Evolutionary conservation across 2,329 filamentous ascomycete genomes (phyloP), one percentile per base, ranked within the genome.

Genomic region (Colletotrichum sp.): DNA sequence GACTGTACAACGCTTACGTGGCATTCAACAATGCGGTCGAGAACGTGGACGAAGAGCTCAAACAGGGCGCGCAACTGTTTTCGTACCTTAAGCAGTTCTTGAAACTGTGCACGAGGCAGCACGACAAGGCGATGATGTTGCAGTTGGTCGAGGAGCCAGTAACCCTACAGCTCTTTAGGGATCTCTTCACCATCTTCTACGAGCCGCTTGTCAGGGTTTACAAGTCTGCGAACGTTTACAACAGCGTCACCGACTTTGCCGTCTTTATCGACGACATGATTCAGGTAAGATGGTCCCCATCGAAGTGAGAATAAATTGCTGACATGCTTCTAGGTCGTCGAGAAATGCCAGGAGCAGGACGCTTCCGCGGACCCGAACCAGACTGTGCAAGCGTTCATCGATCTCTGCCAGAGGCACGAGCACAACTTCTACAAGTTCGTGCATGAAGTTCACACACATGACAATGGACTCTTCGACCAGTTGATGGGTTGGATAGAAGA

Each of bases 351-450:
- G 73, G 91, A 93, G 76, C 91, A 93, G 80, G 97, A 98, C 83
- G 94, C 97, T 61, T 96, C 95, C 3, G 96, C 96, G 2, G 97
- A 99, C 83, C 97, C 97, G 6, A 99, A 99, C 83, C 96, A 98
- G 87, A 99, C 97, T 0, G 97, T 99, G 2, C 97, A 99, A 83
- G 94, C 96, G 19, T 99, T 99, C 82, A 99, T 99, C 81, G 97
- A 99, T 82, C 90, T 99, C 27, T 99, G 97, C 84, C 94, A 95
- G 79, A 92, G 97, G 59, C 97, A 99, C 83, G 95, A 99, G 85
- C 93, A 98, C 83, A 98, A 98, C 85, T 96, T 99, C 83, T 99
- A 98, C 90, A 98, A 98, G 84, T 99, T 99, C 83, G 94, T 99
- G 5, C 97, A 99, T 84, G 97, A 99, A 85, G 96, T 99, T 1